phyloP scores from a whole-genome alignment of 2,329 filamentous ascomycete species.

The Herpotrichia juniperi region DNA sequence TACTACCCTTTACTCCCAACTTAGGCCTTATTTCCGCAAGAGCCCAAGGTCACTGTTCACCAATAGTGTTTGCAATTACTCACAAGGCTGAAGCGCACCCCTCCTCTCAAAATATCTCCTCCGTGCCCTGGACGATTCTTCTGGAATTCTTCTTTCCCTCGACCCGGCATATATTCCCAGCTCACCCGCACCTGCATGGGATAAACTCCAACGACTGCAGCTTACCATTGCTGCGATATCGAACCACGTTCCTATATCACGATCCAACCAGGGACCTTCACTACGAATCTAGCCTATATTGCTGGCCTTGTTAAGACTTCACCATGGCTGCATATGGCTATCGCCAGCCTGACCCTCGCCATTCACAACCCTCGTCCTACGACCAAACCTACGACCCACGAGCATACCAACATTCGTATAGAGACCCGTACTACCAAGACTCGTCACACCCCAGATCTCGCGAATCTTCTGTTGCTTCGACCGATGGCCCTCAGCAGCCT shows the following conservation, averaged over 20 bases:
- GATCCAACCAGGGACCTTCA: conserved; percentile 1
- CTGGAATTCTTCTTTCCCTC: conserved; percentile 1
- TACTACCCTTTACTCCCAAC: too few relatives aligned
- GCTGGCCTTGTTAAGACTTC: conserved; percentile 5
- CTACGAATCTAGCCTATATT: conserved; percentile 1
- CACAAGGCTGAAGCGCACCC: conserved; percentile 14
- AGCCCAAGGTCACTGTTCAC: conserved; percentile 10
- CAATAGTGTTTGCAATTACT: neutral
- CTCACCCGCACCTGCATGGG: conserved; percentile 11
- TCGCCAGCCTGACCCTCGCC: conserved; percentile 29
- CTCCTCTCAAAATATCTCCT: conserved; percentile 9
- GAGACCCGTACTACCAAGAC: conserved; percentile 30
- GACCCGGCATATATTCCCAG: neutral
- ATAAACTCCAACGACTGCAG: conserved; percentile 14
- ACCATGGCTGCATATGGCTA: conserved; percentile 48
- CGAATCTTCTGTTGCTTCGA: conserved; percentile 38
- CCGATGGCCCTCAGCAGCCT: conserved; percentile 50
- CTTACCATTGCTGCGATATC: conserved; percentile 10
- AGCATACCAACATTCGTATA: conserved; percentile 22
- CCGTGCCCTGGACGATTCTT: conserved; percentile 8
- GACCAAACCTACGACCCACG: conserved; percentile 27
- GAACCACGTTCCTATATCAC: neutral
- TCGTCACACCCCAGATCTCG: conserved; percentile 29
- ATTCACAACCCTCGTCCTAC: conserved; percentile 25
- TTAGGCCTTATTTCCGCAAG: conserved; percentile 8